These are phyloP conservation scores for Penicillium sp. DNA, from an alignment of 2,329 filamentous ascomycete genomes.

Conservation along the genomic window DNA sequence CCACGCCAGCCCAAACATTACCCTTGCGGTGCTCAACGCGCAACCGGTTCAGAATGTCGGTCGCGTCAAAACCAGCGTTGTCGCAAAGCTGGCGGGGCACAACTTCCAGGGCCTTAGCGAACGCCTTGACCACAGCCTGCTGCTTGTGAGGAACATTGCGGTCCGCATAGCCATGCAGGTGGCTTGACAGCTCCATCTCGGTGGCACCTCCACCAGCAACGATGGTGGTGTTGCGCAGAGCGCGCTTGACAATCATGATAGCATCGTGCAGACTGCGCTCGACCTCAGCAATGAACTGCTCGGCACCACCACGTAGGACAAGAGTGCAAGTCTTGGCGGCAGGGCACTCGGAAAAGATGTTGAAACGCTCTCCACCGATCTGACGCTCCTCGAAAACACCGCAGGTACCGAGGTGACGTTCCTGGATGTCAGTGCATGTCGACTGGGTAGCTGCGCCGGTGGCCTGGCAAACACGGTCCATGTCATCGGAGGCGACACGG, in stretches of 20 bases:
- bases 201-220: conserved; percentile 92
- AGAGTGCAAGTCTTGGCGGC: conserved; percentile 96
- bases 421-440: conserved; percentile 91
- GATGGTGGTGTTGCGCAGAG: conserved; percentile 91
- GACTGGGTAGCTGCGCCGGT: conserved; percentile 92
- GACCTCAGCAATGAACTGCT: conserved; percentile 99
- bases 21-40: conserved; percentile 96
- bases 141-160: conserved; percentile 93
- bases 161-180: conserved; percentile 91
- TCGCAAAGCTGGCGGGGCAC: conserved; percentile 97
- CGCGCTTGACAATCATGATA: conserved; percentile 99
- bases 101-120: conserved; percentile 95
- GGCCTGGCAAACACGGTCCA: conserved; percentile 94
- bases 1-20: conserved; percentile 91
- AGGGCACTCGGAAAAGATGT: conserved; percentile 96
- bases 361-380: conserved; percentile 96
- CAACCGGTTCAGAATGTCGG: conserved; percentile 94
- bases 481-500: conserved; percentile 85
- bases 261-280: conserved; percentile 97
- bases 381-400: conserved; percentile 92
- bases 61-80: conserved; percentile 97
- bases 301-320: conserved; percentile 90
- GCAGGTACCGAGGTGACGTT: conserved; percentile 88
- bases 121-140: conserved; percentile 95
- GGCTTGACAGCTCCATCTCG: conserved; percentile 96